Conservation (phyloP, 2,329 filamentous ascomycete genomes). For the Fusarium denticulatum region DNA sequence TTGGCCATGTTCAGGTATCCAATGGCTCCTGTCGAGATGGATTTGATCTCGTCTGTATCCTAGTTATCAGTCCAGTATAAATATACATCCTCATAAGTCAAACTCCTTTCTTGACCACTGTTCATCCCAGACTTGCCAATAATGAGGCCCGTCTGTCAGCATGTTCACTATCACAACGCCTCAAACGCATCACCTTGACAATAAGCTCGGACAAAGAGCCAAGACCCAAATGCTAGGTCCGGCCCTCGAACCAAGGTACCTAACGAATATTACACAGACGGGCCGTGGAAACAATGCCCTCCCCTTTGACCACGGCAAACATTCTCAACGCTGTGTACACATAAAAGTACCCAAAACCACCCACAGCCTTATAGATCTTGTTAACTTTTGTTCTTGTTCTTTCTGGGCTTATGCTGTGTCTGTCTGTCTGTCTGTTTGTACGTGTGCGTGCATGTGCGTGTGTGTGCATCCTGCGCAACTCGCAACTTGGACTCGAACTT, state of each 20-base stretch:
- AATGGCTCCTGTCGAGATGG: neutral
- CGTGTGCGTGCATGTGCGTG: slow-evolving; percentile 10
- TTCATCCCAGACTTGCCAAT: neutral
- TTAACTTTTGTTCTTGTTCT: neutral
- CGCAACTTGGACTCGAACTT: slow-evolving; percentile 39
- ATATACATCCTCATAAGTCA: neutral
- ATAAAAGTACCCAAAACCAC: neutral
- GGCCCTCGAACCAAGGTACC: neutral
- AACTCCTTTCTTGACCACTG: neutral
- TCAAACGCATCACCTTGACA: neutral
- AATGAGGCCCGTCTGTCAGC: neutral
- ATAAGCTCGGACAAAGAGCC: neutral
- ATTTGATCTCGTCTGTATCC: neutral
- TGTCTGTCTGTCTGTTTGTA: slow-evolving; percentile 22
- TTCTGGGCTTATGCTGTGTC: slow-evolving; percentile 21
- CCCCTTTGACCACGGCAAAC: slow-evolving; percentile 10
- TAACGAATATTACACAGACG: slow-evolving; percentile 3
- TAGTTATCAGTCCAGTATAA: neutral
- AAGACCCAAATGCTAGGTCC: neutral
- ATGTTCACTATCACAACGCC: neutral
- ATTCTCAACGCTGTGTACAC: neutral
- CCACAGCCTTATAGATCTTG: neutral
- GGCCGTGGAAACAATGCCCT: slow-evolving; percentile 15
- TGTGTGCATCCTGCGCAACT: slow-evolving; percentile 30
- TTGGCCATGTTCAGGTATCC: neutral